These are phyloP conservation scores for Acer negundo DNA, from an alignment of 345 rosid genomes.

Conservation along the genomic window DNA sequence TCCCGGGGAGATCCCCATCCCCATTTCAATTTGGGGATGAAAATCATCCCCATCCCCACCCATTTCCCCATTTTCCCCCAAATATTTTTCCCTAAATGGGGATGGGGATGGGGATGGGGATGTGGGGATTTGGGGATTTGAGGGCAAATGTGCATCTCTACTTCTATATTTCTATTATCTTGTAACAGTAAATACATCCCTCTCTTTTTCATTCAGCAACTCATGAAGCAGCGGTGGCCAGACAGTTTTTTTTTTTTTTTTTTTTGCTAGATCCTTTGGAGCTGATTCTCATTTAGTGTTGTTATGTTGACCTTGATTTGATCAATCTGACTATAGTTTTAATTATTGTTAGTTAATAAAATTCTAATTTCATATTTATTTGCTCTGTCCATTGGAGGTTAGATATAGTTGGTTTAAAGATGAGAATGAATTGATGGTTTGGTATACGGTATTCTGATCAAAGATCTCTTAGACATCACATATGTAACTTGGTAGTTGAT, in stretches of 20 bases:
- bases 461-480: neutral
- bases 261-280: neutral
- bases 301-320: neutral
- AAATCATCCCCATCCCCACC: too few species aligned
- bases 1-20: too few species aligned
- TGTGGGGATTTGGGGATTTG: too few species aligned
- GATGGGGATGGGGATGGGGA: too few species aligned
- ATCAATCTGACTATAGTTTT: neutral
- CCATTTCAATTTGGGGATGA: too few species aligned
- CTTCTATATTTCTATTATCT: too few species aligned
- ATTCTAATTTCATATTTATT: neutral
- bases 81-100: too few species aligned
- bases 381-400: neutral
- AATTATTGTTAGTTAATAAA: neutral
- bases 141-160: too few species aligned
- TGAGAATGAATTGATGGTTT: neutral
- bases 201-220: too few species aligned
- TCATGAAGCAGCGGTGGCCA: too few species aligned
- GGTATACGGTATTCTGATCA: neutral
- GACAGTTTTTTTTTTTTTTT: too few species aligned
- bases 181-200: neutral
- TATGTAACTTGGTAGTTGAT: conserved; percentile 1
- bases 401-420: conserved; percentile 1
- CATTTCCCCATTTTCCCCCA: too few species aligned
- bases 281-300: neutral